Evolutionary conservation across 1,284 basidiomycete genomes (phyloP).

Genomic region (Fomes fomentarius): DNA sequence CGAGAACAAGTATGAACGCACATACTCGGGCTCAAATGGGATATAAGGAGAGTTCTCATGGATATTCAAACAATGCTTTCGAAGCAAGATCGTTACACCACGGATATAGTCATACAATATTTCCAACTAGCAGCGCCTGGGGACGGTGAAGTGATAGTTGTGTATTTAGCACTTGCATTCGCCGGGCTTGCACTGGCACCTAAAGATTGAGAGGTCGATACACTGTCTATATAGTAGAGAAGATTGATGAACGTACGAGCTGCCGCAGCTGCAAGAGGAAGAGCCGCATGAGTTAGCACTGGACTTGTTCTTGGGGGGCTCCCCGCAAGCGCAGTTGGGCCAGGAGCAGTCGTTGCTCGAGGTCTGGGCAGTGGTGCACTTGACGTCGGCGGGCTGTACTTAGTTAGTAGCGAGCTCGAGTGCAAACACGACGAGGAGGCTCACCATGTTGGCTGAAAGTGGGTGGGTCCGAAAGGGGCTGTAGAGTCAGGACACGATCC

Average conservation of each 20-base stretch:
- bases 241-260: conserved; percentile 5
- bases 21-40: background rate
- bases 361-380: conserved; percentile 32
- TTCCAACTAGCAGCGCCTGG: background rate
- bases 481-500: background rate
- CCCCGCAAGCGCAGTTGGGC: conserved; percentile 35
- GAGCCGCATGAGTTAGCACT: conserved; percentile 17
- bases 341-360: conserved; percentile 28
- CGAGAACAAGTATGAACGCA: too few relatives aligned
- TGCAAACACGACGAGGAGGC: background rate
- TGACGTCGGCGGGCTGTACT: conserved; percentile 24
- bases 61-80: too few relatives aligned
- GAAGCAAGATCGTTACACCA: conserved; percentile 4
- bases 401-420: background rate
- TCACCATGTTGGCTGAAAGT: conserved; percentile 16
- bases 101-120: conserved; percentile 5
- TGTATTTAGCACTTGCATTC: conserved; percentile 24
- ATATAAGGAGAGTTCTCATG: too few relatives aligned
- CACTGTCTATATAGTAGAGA: too few relatives aligned
- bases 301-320: conserved; percentile 31
- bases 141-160: background rate
- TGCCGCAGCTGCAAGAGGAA: conserved; percentile 18
- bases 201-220: background rate
- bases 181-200: conserved; percentile 24
- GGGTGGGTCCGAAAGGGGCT: background rate